phyloP scores from a whole-genome alignment of 129 eudicot species.

The Gnaphalium uliginosum region DNA sequence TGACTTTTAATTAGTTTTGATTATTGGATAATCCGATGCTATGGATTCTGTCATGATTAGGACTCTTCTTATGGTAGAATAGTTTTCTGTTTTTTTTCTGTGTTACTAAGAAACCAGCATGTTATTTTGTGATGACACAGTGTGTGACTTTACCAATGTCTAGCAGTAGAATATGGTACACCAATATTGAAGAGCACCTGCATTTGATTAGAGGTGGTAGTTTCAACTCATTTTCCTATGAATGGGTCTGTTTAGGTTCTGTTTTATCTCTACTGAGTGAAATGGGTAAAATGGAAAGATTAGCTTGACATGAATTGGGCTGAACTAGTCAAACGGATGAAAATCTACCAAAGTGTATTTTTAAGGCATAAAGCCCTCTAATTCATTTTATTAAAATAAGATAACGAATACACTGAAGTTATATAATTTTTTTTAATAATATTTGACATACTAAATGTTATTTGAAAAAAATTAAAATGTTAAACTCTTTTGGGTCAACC shows the following conservation, averaged over 20 bases:
- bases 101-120: neutral
- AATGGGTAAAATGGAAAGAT: neutral
- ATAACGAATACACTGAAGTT: too few relatives aligned
- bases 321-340: neutral
- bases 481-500: neutral
- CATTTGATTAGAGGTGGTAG: neutral
- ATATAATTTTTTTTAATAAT: too few relatives aligned
- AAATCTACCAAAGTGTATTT: neutral
- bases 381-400: too few relatives aligned
- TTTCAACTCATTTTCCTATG: neutral
- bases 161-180: neutral
- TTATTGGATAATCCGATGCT: neutral
- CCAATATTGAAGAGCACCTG: neutral
- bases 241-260: neutral
- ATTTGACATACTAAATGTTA: too few relatives aligned
- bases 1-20: neutral
- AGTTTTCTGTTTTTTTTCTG: neutral
- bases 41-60: neutral
- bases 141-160: too few relatives aligned
- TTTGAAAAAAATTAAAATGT: neutral
- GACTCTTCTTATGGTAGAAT: neutral
- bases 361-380: neutral
- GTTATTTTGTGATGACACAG: neutral
- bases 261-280: neutral
- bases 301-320: neutral